Conservation (phyloP, 768 basidiomycete genomes). For the Trametes cinnabarina region DNA sequence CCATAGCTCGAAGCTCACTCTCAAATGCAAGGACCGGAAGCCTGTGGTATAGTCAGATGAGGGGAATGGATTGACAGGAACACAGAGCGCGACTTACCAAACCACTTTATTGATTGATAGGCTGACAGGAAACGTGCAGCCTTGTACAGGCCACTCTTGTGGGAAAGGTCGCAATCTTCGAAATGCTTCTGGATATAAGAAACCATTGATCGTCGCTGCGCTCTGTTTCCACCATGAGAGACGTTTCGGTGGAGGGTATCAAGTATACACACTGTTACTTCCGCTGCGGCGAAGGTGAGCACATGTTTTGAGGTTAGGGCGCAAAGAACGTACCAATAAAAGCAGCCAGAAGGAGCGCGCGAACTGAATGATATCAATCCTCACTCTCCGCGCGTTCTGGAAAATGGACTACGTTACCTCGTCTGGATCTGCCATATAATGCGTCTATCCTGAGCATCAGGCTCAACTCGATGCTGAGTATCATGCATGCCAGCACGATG, state of each 20-base stretch:
- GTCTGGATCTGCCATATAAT: constrained; percentile 12
- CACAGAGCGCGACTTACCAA: constrained; percentile 7
- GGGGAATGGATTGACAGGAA: not conserved
- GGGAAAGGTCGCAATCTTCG: constrained; percentile 3
- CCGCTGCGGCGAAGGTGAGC: not conserved
- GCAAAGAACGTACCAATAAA: not conserved
- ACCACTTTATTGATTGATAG: not conserved
- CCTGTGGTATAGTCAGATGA: not conserved
- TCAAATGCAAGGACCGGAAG: constrained; percentile 14
- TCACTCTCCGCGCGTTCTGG: not conserved
- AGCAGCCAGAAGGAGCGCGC: not conserved
- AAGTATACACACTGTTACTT: not conserved
- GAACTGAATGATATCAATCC: not conserved
- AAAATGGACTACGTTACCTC: not conserved
- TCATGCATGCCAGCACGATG: constrained; percentile 9
- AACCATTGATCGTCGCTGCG: not conserved
- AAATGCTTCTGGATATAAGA: not conserved
- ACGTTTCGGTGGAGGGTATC: too few species aligned
- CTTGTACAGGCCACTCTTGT: constrained; percentile 10
- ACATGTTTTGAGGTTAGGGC: too few species aligned
- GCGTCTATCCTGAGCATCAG: constrained; percentile 22
- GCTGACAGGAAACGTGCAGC: constrained; percentile 4
- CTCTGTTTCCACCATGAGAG: not conserved
- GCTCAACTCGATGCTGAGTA: constrained; percentile 20
- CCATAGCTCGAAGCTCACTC: not conserved